A percentile compares a stretch with the other conserved stretches of the same genome.
Conservation (phyloP, 257 asterid species). For the Przewalskia tangutica region DNA sequence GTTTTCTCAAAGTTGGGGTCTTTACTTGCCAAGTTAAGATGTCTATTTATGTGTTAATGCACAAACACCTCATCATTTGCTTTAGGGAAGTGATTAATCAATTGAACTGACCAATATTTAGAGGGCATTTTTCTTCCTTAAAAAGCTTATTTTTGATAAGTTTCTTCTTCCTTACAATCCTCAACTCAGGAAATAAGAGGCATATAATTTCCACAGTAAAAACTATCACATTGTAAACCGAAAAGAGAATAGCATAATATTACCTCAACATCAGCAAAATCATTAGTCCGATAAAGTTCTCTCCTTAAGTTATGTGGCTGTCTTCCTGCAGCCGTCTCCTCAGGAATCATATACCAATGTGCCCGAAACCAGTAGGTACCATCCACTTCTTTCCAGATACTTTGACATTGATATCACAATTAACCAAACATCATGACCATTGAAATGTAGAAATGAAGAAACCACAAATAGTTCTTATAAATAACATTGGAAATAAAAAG, state of each 20-base stretch:
- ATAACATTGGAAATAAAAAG: neutral
- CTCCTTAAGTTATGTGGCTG: slow-evolving; percentile 84
- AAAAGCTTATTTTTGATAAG: neutral
- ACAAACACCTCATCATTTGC: neutral
- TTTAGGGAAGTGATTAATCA: neutral
- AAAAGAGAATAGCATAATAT: neutral
- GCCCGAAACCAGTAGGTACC: slow-evolving; percentile 70
- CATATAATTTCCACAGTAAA: neutral
- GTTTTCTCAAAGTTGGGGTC: too few relatives aligned
- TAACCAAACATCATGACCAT: neutral
- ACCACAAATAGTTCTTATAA: neutral
- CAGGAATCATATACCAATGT: slow-evolving; percentile 74
- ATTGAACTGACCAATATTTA: neutral
- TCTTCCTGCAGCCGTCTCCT: slow-evolving; percentile 81
- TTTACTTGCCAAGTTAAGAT: too few relatives aligned
- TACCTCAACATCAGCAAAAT: slow-evolving; percentile 74
- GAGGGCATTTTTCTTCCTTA: neutral
- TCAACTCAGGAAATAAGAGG: neutral
- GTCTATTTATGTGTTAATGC: too few relatives aligned
- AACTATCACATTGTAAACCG: neutral
- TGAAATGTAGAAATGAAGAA: neutral
- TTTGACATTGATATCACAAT: slow-evolving; percentile 8
- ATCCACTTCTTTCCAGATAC: slow-evolving; percentile 88
- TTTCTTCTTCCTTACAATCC: neutral
- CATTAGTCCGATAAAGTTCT: slow-evolving; percentile 75